Evolutionary conservation across 352 stramenopile genomes (phyloP), one percentile per base, ranked within the genome.

Genomic region (Globisporangium canariense): DNA sequence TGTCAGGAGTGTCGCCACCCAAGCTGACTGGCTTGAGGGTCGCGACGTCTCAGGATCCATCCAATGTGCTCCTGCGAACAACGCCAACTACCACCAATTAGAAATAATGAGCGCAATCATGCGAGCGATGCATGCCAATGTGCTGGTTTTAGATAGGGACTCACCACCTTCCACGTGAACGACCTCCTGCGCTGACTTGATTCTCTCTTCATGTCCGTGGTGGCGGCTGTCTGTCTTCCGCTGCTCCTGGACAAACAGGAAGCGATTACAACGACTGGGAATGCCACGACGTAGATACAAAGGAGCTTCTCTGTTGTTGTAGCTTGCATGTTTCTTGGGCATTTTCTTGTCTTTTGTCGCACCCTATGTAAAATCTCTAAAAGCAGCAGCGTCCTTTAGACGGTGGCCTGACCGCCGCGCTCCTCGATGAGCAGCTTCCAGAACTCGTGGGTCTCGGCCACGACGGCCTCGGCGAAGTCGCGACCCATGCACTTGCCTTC

Each of bases 401-500:
- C 86, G 16, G 81, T 91, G 51, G 86, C 86, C 71, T 91, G 82
- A 55, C 82, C 80, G 70, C 86, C 86, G 64, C 86, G 86, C 65
- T 92, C 81, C 68, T 94, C 83, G 62, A 94, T 91, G n/a, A 94
- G 77, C 62, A 93, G 73, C 74, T 94, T 94, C 86, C 86, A 94
- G 77, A 93, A 94, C 78, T 94, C 86, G 81, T 94, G 86, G 41
- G 86, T 94, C 71, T 94, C 86, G 52, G 86, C 86, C 25, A 94
- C 86, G 30, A 89, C 85, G 22, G 78, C 80, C 65, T 94, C 86
- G 57, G 93, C 90, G 69, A 97, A 97, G 69, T 93, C 83, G 56
- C 84, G 78, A 69, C 83, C 79, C 79, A 97, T 94, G 70, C 85
- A 98, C 81, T 98, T 98, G 77, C 98, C 97, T 34, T 99, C 97